Evolutionary conservation across 257 asterid species (phyloP).

Genomic region (Jasminum sambac): DNA sequence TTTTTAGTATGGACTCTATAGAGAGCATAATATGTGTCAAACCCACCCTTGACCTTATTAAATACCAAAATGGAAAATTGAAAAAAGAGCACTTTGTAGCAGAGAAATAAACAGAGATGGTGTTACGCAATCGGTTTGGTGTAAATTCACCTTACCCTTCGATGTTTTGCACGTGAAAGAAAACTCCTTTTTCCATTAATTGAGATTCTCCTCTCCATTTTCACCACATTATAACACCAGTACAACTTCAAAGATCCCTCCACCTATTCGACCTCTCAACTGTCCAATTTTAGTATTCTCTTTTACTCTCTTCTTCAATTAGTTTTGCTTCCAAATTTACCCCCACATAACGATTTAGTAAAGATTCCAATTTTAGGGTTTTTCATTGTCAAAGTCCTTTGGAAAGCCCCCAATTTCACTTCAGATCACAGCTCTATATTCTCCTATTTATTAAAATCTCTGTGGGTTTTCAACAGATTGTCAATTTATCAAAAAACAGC

Average conservation of each 20-base stretch:
- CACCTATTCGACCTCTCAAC: not conserved
- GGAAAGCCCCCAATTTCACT: slow-evolving; percentile 15
- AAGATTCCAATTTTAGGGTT: slow-evolving; percentile 30
- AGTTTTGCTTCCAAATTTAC: not conserved
- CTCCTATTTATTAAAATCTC: slow-evolving; percentile 15
- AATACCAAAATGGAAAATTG: not conserved
- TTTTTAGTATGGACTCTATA: too few relatives aligned
- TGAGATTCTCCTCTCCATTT: not conserved
- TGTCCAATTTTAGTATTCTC: not conserved
- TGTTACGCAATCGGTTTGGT: too few relatives aligned
- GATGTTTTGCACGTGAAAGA: not conserved
- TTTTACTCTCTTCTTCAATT: not conserved
- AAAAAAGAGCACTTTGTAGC: not conserved
- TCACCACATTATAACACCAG: not conserved
- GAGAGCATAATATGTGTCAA: too few relatives aligned
- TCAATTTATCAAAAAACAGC: slow-evolving; percentile 26
- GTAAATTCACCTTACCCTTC: too few relatives aligned
- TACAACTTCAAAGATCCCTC: not conserved
- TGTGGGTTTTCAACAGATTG: slow-evolving; percentile 21
- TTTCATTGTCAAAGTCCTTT: slow-evolving; percentile 26
- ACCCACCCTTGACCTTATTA: too few relatives aligned
- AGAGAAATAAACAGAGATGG: not conserved
- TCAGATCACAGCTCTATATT: slow-evolving; percentile 19
- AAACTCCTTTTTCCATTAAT: not conserved
- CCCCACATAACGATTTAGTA: slow-evolving; percentile 7